Evolutionary conservation across 768 basidiomycete species (phyloP), one percentile per base, ranked within the genome.

Genomic region (Wakefieldia striispora): DNA sequence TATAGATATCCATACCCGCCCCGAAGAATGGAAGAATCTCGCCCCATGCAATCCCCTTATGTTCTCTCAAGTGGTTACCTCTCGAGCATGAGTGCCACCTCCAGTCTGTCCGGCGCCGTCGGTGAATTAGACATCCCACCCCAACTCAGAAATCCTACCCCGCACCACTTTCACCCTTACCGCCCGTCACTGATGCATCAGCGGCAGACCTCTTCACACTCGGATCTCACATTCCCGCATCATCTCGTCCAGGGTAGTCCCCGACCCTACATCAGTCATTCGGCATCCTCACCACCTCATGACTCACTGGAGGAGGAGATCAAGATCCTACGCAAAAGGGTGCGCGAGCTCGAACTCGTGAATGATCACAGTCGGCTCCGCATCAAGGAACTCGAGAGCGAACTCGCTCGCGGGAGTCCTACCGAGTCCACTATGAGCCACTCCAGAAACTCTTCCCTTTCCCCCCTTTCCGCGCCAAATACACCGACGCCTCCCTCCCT

Each of bases 331-430:
- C 79, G 79, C 35, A 78, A 75, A 54, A 76, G 72, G 51, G 71
- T 89, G 42, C 77, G 71, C 17, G 83, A 88, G 52, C 75, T 88
- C 33, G 85, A 90, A 68, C 74, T 75, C 47, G 74, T 79, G 52
- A 78, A 81, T 58, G 72, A 78, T 38, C 75, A 76, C 21, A 74
- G 74, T 27, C 75, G 75, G 29, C 62, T 72, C 53, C 78, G 77
- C 29, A 70, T 77, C 31, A 66, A 70, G 36, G 71, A 76, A 54
- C 72, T 84, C 48, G 78, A 80, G 63, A 60, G 57, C 34, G 72
- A 79, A 52, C 66, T 78, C 43, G 73, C 69, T 40, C 69, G 53
- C 3, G 57, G 64, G 16, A 64, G 68, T 40, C 54, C 60, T 12
- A 43, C 58, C 16, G 60, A 60, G 26, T 61, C 67, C 12, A 23